A percentile compares a stretch with the other conserved stretches of the same genome.
Conservation (phyloP, 345 rosid genomes). For the Eucalyptus marginata region DNA sequence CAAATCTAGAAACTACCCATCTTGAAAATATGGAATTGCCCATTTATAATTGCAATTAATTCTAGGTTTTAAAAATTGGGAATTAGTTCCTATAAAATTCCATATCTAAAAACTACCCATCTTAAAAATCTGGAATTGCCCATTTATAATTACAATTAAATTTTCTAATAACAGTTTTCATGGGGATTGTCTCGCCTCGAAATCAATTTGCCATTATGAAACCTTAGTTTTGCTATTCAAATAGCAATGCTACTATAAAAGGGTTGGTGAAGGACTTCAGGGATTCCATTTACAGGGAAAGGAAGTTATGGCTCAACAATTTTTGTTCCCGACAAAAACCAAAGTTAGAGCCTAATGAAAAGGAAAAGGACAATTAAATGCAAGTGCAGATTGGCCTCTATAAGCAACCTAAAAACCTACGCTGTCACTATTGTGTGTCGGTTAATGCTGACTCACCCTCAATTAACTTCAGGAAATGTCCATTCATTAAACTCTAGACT, state of each 20-base stretch:
- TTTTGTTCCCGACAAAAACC: background rate
- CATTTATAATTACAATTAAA: fast-evolving
- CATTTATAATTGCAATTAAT: fast-evolving
- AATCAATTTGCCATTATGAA: fast-evolving
- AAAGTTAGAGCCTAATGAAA: background rate
- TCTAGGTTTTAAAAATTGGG: fast-evolving
- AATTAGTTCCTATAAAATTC: background rate
- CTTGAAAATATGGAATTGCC: fast-evolving
- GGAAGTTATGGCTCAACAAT: background rate
- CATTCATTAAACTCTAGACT: background rate
- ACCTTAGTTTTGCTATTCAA: background rate
- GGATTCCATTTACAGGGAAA: background rate
- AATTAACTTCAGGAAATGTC: background rate
- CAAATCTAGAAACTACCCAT: background rate
- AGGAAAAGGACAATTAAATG: background rate
- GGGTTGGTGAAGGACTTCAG: background rate
- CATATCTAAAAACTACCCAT: background rate
- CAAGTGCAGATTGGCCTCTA: background rate
- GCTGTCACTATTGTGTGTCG: background rate
- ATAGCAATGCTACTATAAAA: background rate
- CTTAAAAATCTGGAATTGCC: fast-evolving
- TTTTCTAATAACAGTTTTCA: fast-evolving
- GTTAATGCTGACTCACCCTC: background rate
- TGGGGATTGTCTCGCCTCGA: fast-evolving
- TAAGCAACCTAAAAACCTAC: background rate